Evolutionary conservation across 2,329 filamentous ascomycete genomes (phyloP).

Genomic region (Podosphaera leucotricha): DNA sequence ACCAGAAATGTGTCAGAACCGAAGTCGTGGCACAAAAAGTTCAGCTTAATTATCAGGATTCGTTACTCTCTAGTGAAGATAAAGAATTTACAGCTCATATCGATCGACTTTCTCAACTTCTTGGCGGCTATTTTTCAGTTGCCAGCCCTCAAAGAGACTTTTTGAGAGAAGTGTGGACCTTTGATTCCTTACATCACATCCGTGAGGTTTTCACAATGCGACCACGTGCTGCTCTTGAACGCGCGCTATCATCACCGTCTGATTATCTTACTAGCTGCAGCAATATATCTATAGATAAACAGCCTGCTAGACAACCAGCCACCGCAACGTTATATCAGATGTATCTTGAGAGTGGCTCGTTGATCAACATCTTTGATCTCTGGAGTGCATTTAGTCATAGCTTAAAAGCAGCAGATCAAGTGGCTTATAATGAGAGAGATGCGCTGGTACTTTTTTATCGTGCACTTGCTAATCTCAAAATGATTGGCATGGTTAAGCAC

Average conservation of each 20-base stretch:
- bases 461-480: slow-evolving; percentile 60
- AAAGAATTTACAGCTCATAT: slow-evolving; percentile 44
- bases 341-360: slow-evolving; percentile 50
- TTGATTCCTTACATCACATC: slow-evolving; percentile 45
- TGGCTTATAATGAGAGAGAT: slow-evolving; percentile 26
- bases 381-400: slow-evolving; percentile 55
- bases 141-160: slow-evolving; percentile 23
- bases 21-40: slow-evolving; percentile 66
- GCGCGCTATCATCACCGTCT: slow-evolving; percentile 46
- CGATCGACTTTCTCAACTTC: slow-evolving; percentile 26
- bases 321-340: slow-evolving; percentile 56
- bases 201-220: slow-evolving; percentile 53
- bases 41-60: slow-evolving; percentile 52
- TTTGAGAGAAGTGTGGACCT: slow-evolving; percentile 52
- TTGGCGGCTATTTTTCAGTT: slow-evolving; percentile 23
- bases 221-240: slow-evolving; percentile 45
- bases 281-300: slow-evolving; percentile 20
- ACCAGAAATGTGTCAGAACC: slow-evolving; percentile 45
- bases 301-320: slow-evolving; percentile 39
- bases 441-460: slow-evolving; percentile 63
- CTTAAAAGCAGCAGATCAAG: slow-evolving; percentile 18
- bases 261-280: slow-evolving; percentile 54
- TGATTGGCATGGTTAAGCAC: slow-evolving; percentile 67
- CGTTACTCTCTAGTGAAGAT: slow-evolving; percentile 46
- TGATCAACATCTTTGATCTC: slow-evolving; percentile 60